Evolutionary conservation across 108 stramenopile species (phyloP).

Genomic region (Cyclotella atomus): DNA sequence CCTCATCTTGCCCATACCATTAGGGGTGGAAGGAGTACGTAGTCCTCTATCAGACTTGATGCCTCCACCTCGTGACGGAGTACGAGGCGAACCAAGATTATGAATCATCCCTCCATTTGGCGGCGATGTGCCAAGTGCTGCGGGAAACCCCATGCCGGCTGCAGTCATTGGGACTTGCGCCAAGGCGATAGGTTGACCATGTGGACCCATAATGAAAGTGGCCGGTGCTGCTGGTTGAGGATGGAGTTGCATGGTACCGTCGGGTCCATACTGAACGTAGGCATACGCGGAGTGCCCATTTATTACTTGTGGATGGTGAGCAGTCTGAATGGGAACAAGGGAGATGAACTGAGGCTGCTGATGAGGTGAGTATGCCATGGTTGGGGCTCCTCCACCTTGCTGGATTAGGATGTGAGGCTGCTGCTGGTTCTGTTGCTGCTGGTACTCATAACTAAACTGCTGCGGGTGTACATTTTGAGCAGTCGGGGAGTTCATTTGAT

Average conservation of each 20-base stretch:
- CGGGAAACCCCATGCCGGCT: constrained; percentile 1
- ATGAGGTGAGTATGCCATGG: background rate
- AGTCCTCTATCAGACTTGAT: constrained; percentile 1
- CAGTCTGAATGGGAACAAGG: constrained; percentile 67
- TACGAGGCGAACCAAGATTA: constrained; percentile 7
- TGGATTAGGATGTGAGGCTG: constrained; percentile 18
- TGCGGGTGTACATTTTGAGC: constrained; percentile 15
- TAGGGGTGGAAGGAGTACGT: background rate
- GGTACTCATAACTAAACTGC: constrained; percentile 52
- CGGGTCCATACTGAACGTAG: constrained; percentile 53
- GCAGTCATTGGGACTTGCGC: constrained; percentile 13
- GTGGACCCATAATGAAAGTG: constrained; percentile 32
- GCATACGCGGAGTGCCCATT: constrained; percentile 54
- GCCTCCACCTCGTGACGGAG: constrained; percentile 15
- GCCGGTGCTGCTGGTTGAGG: constrained; percentile 2
- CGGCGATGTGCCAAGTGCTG: constrained; percentile 1
- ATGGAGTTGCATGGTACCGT: constrained; percentile 28
- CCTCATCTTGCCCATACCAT: constrained; percentile 22
- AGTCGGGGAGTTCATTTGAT: constrained; percentile 55
- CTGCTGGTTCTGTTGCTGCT: constrained; percentile 48
- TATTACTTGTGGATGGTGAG: constrained; percentile 17
- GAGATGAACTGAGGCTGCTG: constrained; percentile 62
- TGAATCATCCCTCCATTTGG: constrained; percentile 1
- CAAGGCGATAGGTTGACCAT: constrained; percentile 30
- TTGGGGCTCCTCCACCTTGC: constrained; percentile 38